phyloP scores from a whole-genome alignment of 345 rosid species.

The Cardiospermum halicacabum region DNA sequence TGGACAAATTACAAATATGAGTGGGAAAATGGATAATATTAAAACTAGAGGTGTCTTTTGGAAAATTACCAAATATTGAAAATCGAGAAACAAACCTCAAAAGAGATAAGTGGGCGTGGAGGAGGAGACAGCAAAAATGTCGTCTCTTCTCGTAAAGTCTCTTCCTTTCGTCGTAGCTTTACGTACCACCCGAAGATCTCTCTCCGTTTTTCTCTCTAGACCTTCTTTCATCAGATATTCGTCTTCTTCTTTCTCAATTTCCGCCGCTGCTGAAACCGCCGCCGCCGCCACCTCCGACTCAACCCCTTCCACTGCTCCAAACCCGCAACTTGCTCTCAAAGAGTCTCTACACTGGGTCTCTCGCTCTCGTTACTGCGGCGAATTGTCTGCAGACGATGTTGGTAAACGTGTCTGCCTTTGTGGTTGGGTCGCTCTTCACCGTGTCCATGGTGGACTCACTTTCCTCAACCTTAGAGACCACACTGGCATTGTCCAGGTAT shows the following conservation, averaged over 20 bases:
- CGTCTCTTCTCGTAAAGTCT: slow-evolving; percentile 43
- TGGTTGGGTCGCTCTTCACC: slow-evolving; percentile 94
- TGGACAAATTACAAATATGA: too few species aligned
- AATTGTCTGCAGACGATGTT: slow-evolving; percentile 53
- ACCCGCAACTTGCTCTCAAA: slow-evolving; percentile 13
- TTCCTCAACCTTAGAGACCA: slow-evolving; percentile 95
- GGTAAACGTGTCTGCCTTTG: slow-evolving; percentile 83
- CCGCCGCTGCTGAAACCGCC: slow-evolving; percentile 29
- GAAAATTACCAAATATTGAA: too few species aligned
- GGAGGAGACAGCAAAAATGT: too few species aligned
- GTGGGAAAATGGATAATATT: too few species aligned
- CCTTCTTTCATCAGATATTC: slow-evolving; percentile 12
- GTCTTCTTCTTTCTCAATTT: slow-evolving; percentile 18
- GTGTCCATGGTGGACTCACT: slow-evolving; percentile 89
- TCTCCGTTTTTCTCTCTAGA: slow-evolving; percentile 30
- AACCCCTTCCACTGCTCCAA: slow-evolving; percentile 17
- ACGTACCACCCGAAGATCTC: slow-evolving; percentile 25
- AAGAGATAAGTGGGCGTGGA: background rate
- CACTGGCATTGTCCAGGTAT: slow-evolving; percentile 87
- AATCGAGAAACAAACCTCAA: too few species aligned
- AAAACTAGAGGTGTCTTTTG: too few species aligned
- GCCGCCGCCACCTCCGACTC: slow-evolving; percentile 8
- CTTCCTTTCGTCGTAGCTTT: slow-evolving; percentile 25
- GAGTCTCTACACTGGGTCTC: slow-evolving; percentile 66
- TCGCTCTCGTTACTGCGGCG: slow-evolving; percentile 60